Conservation (phyloP, 2,329 filamentous ascomycete genomes). For the Ascocoryne sarcoides region DNA sequence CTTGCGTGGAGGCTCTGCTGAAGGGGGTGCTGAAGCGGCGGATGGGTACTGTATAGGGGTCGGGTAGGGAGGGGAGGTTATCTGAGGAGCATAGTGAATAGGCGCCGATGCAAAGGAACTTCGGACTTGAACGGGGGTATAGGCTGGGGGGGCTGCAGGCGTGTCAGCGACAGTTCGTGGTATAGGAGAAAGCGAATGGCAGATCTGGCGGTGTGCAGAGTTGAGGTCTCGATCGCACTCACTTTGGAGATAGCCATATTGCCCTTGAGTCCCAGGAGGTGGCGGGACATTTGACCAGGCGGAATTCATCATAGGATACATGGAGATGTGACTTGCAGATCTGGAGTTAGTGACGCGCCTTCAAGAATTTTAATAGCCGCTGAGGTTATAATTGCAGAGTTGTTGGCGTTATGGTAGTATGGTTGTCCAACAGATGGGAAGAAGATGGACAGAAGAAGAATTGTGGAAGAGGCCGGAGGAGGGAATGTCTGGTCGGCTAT, state of each 20-base stretch:
- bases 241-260: slow-evolving; percentile 25
- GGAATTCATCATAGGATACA: slow-evolving; percentile 25
- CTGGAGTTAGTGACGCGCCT: slow-evolving; percentile 21
- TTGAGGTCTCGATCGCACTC: too few species aligned
- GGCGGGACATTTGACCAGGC: slow-evolving; percentile 29
- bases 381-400: background rate
- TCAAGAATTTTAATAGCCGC: too few species aligned
- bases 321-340: slow-evolving; percentile 13
- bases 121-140: slow-evolving; percentile 37
- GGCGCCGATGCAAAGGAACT: slow-evolving; percentile 28
- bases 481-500: too few species aligned
- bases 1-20: slow-evolving; percentile 27
- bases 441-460: slow-evolving; percentile 1
- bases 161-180: slow-evolving; percentile 25
- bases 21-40: slow-evolving; percentile 15
- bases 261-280: slow-evolving; percentile 32
- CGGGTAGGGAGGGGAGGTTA: slow-evolving; percentile 30
- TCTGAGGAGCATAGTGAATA: slow-evolving; percentile 25
- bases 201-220: too few species aligned
- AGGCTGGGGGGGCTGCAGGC: slow-evolving; percentile 32
- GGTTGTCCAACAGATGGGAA: background rate
- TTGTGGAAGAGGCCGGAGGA: background rate
- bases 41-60: slow-evolving; percentile 9
- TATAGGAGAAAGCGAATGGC: too few species aligned
- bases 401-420: background rate